Conservation (phyloP, 2,329 filamentous ascomycete genomes). For the Mollisiaceae sp. region DNA sequence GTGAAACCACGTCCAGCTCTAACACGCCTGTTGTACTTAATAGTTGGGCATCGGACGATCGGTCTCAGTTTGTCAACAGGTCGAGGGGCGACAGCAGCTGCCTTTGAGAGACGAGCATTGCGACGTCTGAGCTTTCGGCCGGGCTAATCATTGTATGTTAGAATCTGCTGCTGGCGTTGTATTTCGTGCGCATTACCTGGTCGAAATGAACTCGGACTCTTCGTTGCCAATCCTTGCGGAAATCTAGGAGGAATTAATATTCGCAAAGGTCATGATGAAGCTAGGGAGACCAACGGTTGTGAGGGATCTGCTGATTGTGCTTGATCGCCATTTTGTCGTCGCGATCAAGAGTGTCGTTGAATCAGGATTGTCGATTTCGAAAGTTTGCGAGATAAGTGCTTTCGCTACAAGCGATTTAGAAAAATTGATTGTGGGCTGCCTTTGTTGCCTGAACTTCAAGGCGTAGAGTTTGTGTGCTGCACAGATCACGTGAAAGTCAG, state of each 20-base stretch:
- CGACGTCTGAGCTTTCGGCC: slow-evolving; percentile 95
- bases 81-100: slow-evolving; percentile 91
- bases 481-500: too few relatives aligned
- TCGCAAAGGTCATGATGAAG: slow-evolving; percentile 34
- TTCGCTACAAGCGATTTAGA: background rate
- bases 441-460: background rate
- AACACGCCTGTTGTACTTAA: slow-evolving; percentile 99
- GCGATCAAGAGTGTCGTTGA: slow-evolving; percentile 40
- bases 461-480: background rate
- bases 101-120: slow-evolving; percentile 91
- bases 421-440: slow-evolving; percentile 1
- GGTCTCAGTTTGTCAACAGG: slow-evolving; percentile 97
- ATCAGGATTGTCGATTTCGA: slow-evolving; percentile 24
- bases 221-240: slow-evolving; percentile 99
- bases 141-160: slow-evolving; percentile 64
- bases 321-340: slow-evolving; percentile 78
- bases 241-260: slow-evolving; percentile 65
- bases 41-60: slow-evolving; percentile 93
- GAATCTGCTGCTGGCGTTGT: slow-evolving; percentile 37
- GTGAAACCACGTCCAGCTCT: slow-evolving; percentile 98
- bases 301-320: slow-evolving; percentile 98
- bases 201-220: slow-evolving; percentile 99
- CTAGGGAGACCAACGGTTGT: slow-evolving; percentile 76
- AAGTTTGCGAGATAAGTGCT: slow-evolving; percentile 21
- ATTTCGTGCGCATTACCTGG: slow-evolving; percentile 71